Evolutionary conservation across 495 filamentous ascomycete genomes (phyloP).

Genomic region (Penicillium salamii): DNA sequence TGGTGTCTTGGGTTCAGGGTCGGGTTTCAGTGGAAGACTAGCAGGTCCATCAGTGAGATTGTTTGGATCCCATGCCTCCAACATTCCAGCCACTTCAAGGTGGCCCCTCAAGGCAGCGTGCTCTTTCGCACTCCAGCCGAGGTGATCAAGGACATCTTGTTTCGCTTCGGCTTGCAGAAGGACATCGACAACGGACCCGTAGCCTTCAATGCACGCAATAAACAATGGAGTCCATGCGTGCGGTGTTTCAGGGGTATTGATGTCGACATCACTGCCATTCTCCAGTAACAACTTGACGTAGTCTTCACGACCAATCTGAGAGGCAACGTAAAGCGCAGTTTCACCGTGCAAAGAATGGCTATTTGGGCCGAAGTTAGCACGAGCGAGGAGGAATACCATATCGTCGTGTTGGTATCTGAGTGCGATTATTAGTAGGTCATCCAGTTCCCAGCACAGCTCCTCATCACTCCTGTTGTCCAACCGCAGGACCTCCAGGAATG

Average conservation of each 20-base stretch:
- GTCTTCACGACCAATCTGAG: background rate
- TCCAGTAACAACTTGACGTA: background rate
- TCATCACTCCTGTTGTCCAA: background rate
- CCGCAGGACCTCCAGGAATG: background rate
- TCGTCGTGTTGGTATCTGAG: conserved; percentile 9
- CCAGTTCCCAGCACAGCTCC: background rate
- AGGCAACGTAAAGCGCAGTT: conserved; percentile 9
- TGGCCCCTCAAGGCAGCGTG: conserved; percentile 21
- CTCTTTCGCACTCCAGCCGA: conserved; percentile 24
- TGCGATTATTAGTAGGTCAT: conserved; percentile 3
- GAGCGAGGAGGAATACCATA: conserved; percentile 8
- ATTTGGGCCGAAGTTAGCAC: background rate
- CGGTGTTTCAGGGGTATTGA: conserved; percentile 53
- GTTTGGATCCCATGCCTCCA: conserved; percentile 5
- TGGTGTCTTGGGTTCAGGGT: background rate
- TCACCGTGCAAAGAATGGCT: conserved; percentile 1
- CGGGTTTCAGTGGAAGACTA: background rate
- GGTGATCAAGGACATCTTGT: conserved; percentile 7
- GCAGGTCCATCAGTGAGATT: conserved; percentile 3
- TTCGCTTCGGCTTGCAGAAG: conserved; percentile 65
- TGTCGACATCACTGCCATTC: background rate
- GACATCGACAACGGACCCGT: conserved; percentile 46
- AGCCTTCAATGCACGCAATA: conserved; percentile 71
- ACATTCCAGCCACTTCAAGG: conserved; percentile 7
- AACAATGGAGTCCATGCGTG: conserved; percentile 79